Evolutionary conservation across 1,284 basidiomycete species (phyloP).

Genomic region (Leucoagaricus sp.): DNA sequence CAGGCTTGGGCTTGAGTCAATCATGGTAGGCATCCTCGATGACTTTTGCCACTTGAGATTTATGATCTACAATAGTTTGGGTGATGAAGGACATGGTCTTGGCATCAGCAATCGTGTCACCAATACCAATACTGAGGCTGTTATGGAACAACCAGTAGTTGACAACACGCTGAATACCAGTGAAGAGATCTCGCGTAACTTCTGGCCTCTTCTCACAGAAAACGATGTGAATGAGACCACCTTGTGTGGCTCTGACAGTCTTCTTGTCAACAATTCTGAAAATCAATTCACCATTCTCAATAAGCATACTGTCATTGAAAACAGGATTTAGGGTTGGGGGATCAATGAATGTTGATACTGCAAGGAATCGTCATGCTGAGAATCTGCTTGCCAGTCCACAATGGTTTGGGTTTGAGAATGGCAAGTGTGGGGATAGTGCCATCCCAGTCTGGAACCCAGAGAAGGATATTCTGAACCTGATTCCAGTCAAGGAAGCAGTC

Average conservation of each 20-base stretch:
- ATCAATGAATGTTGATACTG: constrained; percentile 91
- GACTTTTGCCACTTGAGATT: constrained; percentile 70
- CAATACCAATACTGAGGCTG: constrained; percentile 98
- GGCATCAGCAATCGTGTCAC: constrained; percentile 95
- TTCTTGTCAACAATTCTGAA: constrained; percentile 98
- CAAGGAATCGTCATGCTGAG: constrained; percentile 92
- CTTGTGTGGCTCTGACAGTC: constrained; percentile 93
- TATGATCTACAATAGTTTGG: constrained; percentile 80
- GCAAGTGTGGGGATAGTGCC: constrained; percentile 91
- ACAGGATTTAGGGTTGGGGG: constrained; percentile 81
- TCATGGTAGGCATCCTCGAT: constrained; percentile 84
- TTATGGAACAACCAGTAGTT: constrained; percentile 99
- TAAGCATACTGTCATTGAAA: constrained; percentile 92
- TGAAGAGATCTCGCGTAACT: constrained; percentile 90
- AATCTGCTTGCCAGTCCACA: constrained; percentile 99
- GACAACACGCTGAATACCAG: constrained; percentile 92
- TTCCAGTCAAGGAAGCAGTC: constrained; percentile 95
- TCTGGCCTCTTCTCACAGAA: constrained; percentile 98
- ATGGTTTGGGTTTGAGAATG: constrained; percentile 94
- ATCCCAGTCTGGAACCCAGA: constrained; percentile 99
- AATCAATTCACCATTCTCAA: constrained; percentile 97
- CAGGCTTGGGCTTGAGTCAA: constrained; percentile 83
- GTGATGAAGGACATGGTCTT: constrained; percentile 89
- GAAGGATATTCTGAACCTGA: constrained; percentile 93
- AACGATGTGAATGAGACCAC: constrained; percentile 95